These are phyloP conservation scores for Aquilaria sinensis DNA, from an alignment of 345 rosid genomes.

Conservation along the genomic window DNA sequence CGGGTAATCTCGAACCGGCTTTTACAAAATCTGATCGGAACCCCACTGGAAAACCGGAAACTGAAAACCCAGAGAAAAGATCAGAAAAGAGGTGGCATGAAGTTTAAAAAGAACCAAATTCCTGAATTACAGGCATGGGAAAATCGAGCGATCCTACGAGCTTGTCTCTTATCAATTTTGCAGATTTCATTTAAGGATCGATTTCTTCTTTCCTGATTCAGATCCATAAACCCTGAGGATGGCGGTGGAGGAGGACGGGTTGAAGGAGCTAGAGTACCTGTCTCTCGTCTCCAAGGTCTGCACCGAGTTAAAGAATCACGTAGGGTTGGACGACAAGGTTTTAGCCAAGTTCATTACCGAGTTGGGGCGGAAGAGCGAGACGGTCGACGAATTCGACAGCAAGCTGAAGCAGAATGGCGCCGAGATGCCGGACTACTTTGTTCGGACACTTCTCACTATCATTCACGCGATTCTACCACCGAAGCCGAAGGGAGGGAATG, in stretches of 20 bases:
- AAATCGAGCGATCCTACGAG: too few species aligned
- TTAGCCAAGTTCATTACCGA: slow-evolving; percentile 80
- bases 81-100: too few species aligned
- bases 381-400: slow-evolving; percentile 67
- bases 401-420: slow-evolving; percentile 71
- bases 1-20: too few species aligned
- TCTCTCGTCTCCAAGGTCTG: slow-evolving; percentile 81
- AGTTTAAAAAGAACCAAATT: too few species aligned
- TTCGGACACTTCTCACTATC: slow-evolving; percentile 60
- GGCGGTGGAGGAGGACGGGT: slow-evolving; percentile 21
- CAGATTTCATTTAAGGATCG: too few species aligned
- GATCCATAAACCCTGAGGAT: too few species aligned
- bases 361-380: slow-evolving; percentile 45
- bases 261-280: slow-evolving; percentile 29
- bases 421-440: slow-evolving; percentile 89
- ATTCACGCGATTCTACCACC: slow-evolving; percentile 88
- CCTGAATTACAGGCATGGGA: too few species aligned
- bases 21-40: too few species aligned
- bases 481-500: slow-evolving; percentile 35
- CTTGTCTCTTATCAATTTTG: too few species aligned
- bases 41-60: too few species aligned
- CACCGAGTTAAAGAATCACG: slow-evolving; percentile 69
- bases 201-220: too few species aligned
- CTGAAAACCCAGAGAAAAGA: too few species aligned
- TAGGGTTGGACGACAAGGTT: slow-evolving; percentile 70